phyloP scores from a whole-genome alignment of 2,329 filamentous ascomycete species.

The Apiospora koreana region DNA sequence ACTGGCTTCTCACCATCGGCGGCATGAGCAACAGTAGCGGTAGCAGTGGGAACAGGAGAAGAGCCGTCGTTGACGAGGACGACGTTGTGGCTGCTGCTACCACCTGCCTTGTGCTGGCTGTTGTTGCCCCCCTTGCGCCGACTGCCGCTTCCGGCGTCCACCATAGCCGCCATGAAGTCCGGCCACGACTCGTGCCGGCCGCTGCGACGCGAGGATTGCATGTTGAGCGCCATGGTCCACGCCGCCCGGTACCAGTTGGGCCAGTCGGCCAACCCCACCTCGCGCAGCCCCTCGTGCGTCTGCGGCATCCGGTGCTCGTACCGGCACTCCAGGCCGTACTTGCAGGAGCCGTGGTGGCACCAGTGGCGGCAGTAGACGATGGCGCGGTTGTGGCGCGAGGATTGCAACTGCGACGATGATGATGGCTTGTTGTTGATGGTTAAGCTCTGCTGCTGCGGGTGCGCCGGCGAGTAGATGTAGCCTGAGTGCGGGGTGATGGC shows the following conservation, averaged over 20 bases:
- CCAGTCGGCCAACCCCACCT: conserved; percentile 42
- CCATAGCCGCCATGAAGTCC: not conserved
- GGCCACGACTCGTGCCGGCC: not conserved
- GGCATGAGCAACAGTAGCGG: not conserved
- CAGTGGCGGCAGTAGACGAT: conserved; percentile 45
- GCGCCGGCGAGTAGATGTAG: not conserved
- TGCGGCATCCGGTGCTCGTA: conserved; percentile 50
- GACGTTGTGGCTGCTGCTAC: not conserved
- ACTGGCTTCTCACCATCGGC: not conserved
- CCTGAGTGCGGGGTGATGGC: conserved; percentile 7
- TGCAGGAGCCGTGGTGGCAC: conserved; percentile 50
- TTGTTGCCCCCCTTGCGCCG: not conserved
- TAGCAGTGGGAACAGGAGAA: not conserved
- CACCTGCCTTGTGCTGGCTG: not conserved
- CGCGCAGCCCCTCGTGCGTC: conserved; percentile 39
- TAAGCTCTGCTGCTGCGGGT: conserved; percentile 14
- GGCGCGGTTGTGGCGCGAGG: not conserved
- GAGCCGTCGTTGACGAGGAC: not conserved
- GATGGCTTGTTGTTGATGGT: not conserved
- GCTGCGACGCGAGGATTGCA: not conserved
- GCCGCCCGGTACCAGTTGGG: conserved; percentile 44
- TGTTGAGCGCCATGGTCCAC: conserved; percentile 16
- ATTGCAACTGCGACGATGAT: not conserved
- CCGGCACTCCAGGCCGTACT: conserved; percentile 43
- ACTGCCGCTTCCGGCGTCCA: not conserved